Percentiles rank a stretch among this genome's conserved stretches.
Evolutionary conservation across 768 basidiomycete species (phyloP).

Genomic region (Hebeloma cylindrosporum): DNA sequence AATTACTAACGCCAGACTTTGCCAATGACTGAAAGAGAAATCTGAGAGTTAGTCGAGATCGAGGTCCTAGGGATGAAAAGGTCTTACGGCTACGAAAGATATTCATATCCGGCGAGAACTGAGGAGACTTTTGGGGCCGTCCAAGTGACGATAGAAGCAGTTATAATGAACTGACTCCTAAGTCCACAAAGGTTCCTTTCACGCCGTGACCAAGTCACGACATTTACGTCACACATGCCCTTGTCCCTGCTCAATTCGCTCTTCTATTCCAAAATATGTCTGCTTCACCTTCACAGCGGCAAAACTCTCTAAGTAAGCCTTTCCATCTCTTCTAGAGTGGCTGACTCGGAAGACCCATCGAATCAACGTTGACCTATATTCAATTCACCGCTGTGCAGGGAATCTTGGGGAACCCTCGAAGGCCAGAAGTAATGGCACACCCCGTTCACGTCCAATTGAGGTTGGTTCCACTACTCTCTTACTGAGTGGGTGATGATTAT

Average conservation of each 20-base stretch:
- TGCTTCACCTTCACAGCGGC: neutral
- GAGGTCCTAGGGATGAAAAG: neutral
- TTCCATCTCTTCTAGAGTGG: too few relatives aligned
- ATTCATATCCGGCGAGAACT: slow-evolving; percentile 56
- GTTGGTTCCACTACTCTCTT: neutral
- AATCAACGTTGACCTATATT: too few relatives aligned
- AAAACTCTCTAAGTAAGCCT: slow-evolving; percentile 3
- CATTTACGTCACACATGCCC: slow-evolving; percentile 16
- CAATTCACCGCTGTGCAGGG: too few relatives aligned
- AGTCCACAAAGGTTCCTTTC: slow-evolving; percentile 22
- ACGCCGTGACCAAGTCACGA: slow-evolving; percentile 42
- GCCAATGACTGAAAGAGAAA: slow-evolving; percentile 62
- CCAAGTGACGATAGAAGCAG: slow-evolving; percentile 15
- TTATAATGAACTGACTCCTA: slow-evolving; percentile 4
- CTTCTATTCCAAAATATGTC: slow-evolving; percentile 7
- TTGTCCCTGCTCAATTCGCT: neutral
- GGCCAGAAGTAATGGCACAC: neutral
- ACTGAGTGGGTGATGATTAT: neutral
- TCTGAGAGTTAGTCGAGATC: neutral
- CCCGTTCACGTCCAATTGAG: neutral
- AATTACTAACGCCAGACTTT: slow-evolving; percentile 89
- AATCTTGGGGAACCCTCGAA: neutral
- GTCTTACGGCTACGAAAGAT: slow-evolving; percentile 79
- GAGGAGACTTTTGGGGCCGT: slow-evolving; percentile 5
- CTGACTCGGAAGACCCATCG: too few relatives aligned